Evolutionary conservation across 228 moss, liverwort and hornwort genomes (phyloP).

Genomic region (Sphagnum fallax): DNA sequence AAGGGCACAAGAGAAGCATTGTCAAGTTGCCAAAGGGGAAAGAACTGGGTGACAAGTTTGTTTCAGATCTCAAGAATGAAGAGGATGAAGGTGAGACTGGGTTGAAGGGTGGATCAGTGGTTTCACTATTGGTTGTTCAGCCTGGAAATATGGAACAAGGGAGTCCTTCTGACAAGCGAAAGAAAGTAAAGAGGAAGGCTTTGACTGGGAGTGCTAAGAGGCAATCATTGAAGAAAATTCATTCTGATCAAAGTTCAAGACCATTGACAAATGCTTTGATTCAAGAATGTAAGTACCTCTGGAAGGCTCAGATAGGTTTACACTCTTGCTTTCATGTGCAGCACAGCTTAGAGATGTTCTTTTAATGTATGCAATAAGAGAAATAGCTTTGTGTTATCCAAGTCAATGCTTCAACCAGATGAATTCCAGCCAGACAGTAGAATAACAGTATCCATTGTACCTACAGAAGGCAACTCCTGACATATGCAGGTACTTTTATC

Average conservation of each 20-base stretch:
- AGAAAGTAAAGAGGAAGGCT: slow-evolving; percentile 48
- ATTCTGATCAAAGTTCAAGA: slow-evolving; percentile 28
- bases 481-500: not conserved
- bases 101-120: slow-evolving; percentile 10
- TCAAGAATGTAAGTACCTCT: no score
- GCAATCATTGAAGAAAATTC: slow-evolving; percentile 21
- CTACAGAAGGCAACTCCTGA: not conserved
- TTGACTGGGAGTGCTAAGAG: slow-evolving; percentile 14
- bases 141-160: slow-evolving; percentile 22
- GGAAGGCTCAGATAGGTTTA: no score
- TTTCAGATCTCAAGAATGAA: not conserved
- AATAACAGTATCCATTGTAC: no score
- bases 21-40: slow-evolving; percentile 11
- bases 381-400: no score
- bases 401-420: no score
- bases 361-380: no score
- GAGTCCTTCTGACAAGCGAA: slow-evolving; percentile 32
- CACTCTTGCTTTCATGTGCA: no score
- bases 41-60: slow-evolving; percentile 17
- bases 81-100: slow-evolving; percentile 7
- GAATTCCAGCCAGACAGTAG: no score
- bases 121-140: slow-evolving; percentile 18
- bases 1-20: slow-evolving; percentile 7
- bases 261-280: no score
- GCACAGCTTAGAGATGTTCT: no score